Base-by-base conservation (phyloP, 768 basidiomycete genomes). In the Rubroboletus satanas region DNA sequence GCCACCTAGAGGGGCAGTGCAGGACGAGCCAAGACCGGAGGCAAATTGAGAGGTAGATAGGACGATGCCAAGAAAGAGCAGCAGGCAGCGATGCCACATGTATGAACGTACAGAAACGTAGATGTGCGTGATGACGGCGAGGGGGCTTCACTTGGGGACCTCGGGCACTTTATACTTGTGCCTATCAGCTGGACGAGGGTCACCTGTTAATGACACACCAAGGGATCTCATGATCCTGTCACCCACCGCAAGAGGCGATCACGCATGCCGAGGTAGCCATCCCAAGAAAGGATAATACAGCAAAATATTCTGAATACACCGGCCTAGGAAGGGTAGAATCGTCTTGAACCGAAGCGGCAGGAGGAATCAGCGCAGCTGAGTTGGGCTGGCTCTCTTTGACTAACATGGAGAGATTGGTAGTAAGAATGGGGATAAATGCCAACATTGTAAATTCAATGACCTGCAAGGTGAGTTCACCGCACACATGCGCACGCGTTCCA, bases 21-120 rank as follows among this genome's bases (percentile, higher is more conserved):
- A 82, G 12, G 58, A 45, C 26, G 52, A 51, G 2, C 79, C 80
- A 10, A 78, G 68, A 60, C 49, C 60, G 26, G 58, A 56, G 31
- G 62, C 71, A 7, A 38, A 4, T 18, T 8, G 51, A 23, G 50
- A 35, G 4, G 23, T 7, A n/a, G n/a, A 42, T 3, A 62, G 23
- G 9, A 62, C 8, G 6, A 21, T 44, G 41, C 54, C 31, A 17
- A 63, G 41, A 18, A 47, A 35, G 17, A 60, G 38, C 28, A 57
- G 15, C 11, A 21, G 23, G 2, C 17, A 33, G 31, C 7, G 45
- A 42, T 26, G 21, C 51, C 43, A 23, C 59, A 62, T 60, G 9
- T 12, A 23, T 32, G 5, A 28, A 51, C 17, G 26, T 21, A 23
- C 39, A 26, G 29, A 7, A n/a, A 31, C 11, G 29, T 14, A 31